A percentile compares a stretch with the other conserved stretches of the same genome.
Conservation (phyloP, 495 filamentous ascomycete genomes). For the Talaromyces ruber region DNA sequence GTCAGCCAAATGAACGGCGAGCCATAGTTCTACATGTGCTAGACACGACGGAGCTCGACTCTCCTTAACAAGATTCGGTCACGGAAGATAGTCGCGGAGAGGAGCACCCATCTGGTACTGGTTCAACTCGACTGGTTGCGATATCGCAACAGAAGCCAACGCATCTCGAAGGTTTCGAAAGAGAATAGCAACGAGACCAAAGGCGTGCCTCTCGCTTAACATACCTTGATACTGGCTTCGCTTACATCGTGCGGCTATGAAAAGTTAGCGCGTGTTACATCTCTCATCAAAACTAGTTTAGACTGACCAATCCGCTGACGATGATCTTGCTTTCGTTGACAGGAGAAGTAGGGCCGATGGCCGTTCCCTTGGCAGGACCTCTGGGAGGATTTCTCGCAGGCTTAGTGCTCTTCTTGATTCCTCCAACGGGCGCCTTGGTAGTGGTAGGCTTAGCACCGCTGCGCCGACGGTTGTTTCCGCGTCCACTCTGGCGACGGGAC, state of each 20-base stretch:
- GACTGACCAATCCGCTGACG: conserved; percentile 90
- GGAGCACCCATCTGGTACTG: conserved; percentile 8
- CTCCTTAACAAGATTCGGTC: conserved; percentile 26
- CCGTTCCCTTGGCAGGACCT: conserved; percentile 50
- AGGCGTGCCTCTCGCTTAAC: conserved; percentile 63
- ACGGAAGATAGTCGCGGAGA: conserved; percentile 18
- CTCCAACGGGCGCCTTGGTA: conserved; percentile 64
- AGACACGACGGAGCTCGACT: conserved; percentile 41
- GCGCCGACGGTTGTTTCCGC: conserved; percentile 43
- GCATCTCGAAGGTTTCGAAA: conserved; percentile 37
- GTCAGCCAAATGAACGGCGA: background rate
- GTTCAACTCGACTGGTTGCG: background rate
- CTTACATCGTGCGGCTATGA: conserved; percentile 83
- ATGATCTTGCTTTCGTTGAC: conserved; percentile 85
- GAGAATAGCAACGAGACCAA: conserved; percentile 45
- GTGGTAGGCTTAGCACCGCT: conserved; percentile 43
- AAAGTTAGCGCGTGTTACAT: conserved; percentile 36
- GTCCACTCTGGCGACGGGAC: conserved; percentile 51
- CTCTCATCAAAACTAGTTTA: background rate
- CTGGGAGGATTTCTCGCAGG: conserved; percentile 52
- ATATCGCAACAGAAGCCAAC: conserved; percentile 10
- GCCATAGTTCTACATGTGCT: conserved; percentile 17
- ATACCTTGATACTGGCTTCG: conserved; percentile 98
- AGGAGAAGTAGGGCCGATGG: conserved; percentile 50
- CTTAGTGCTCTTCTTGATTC: conserved; percentile 74